Conservation (phyloP, 192 early-diverging fungal species). For the Piromyces finnis region DNA sequence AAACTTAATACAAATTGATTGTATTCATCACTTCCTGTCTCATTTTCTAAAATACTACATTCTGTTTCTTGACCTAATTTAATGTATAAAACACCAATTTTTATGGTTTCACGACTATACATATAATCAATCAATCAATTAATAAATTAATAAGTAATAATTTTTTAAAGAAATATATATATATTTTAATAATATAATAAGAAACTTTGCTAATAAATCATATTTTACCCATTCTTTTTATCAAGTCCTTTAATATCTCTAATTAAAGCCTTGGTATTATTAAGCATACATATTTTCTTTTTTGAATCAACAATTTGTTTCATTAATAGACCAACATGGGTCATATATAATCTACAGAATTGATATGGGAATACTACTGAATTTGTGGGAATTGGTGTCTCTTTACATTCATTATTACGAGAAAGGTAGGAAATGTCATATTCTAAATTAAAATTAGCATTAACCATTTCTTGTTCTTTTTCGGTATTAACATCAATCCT, state of each 20-base stretch:
- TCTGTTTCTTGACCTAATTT: slow-evolving; percentile 82
- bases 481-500: background rate
- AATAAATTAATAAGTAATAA: too few species aligned
- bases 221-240: slow-evolving; percentile 48
- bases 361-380: slow-evolving; percentile 21
- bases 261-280: slow-evolving; percentile 38
- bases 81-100: slow-evolving; percentile 84
- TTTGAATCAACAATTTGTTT: slow-evolving; percentile 41
- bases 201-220: too few species aligned
- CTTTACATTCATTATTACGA: slow-evolving; percentile 15
- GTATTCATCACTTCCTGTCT: slow-evolving; percentile 49
- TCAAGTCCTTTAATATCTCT: slow-evolving; percentile 65
- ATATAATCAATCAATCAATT: too few species aligned
- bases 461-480: background rate
- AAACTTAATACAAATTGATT: slow-evolving; percentile 70
- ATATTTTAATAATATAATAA: too few species aligned
- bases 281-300: slow-evolving; percentile 47
- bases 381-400: slow-evolving; percentile 22
- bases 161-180: too few species aligned
- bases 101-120: slow-evolving; percentile 63
- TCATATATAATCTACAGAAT: slow-evolving; percentile 46
- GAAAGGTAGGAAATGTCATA: background rate
- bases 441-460: background rate
- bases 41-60: slow-evolving; percentile 63
- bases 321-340: slow-evolving; percentile 50